Conservation (phyloP, 2,329 filamentous ascomycete species). For the Raffaelea arxii region DNA sequence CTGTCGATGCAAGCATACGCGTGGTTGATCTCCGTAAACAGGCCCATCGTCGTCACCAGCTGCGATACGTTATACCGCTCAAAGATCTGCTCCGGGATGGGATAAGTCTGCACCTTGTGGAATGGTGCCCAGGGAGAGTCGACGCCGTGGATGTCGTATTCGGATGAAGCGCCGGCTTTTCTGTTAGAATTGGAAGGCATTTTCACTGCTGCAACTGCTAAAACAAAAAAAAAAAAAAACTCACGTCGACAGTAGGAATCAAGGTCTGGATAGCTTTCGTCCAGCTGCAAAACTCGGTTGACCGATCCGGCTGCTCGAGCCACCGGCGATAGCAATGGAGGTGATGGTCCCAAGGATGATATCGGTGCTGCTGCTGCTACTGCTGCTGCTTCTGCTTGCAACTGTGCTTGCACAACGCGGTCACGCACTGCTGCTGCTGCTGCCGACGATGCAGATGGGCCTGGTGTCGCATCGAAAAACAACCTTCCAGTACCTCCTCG, state of each 20-base stretch:
- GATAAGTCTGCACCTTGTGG: slow-evolving; percentile 75
- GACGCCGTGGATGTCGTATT: slow-evolving; percentile 69
- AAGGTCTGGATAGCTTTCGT: slow-evolving; percentile 77
- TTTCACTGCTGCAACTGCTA: background rate
- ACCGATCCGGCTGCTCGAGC: slow-evolving; percentile 75
- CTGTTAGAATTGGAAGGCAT: background rate
- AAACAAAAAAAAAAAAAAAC: slow-evolving; percentile 24
- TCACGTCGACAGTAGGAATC: slow-evolving; percentile 83
- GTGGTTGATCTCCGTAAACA: slow-evolving; percentile 90
- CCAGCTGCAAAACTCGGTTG: slow-evolving; percentile 65
- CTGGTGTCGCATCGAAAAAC: slow-evolving; percentile 30
- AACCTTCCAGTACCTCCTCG: slow-evolving; percentile 38
- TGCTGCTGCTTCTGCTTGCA: slow-evolving; percentile 20
- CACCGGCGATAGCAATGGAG: slow-evolving; percentile 37
- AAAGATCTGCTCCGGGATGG: slow-evolving; percentile 85
- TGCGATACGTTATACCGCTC: slow-evolving; percentile 84
- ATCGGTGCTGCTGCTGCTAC: slow-evolving; percentile 31
- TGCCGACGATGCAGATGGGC: no score
- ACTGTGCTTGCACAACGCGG: background rate
- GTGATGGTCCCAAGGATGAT: slow-evolving; percentile 33
- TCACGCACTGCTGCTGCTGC: slow-evolving; percentile 12
- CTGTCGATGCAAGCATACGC: slow-evolving; percentile 96
- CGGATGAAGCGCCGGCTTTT: slow-evolving; percentile 76
- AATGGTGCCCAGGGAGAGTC: slow-evolving; percentile 77
- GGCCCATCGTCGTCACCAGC: slow-evolving; percentile 84